Base-by-base conservation (phyloP, 148 eudicot species). In the Rhododendron ovatum region DNA sequence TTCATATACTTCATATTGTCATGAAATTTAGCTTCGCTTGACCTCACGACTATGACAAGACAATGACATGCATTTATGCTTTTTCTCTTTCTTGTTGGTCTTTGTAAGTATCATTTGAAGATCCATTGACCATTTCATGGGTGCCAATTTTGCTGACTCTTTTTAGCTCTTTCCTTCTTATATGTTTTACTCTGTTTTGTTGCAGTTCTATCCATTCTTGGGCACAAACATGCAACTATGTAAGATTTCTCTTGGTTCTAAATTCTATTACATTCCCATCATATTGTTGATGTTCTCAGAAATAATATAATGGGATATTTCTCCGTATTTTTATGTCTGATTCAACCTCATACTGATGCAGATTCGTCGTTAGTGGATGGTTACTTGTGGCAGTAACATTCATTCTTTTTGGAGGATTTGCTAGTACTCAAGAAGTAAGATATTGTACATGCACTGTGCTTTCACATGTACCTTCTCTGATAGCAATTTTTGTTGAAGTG, bases 281-380 rank as follows among this genome's bases (percentile, higher is more conserved):
- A 33, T 30, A 30, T 30, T 30, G 20, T 14, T 71, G 41, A 71
- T 13, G 41, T 5, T 33, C 22, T 71, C 41, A 0, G 39, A 33
- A 33, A 26, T 0, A 69, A 59, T 59, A 20, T 53, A 61, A 4
- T 26, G 0, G 26, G 47, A 75, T 83, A 30, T 55, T 83, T 55
- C n/a, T 55, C 35, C 5, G 79, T 69, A 5, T 4, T 63, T 86
- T 10, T 2, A 41, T 41, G 28, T 55, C 61, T 86, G 61, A 87
- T 87, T 37, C 14, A 39, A 20, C 14, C 26, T 77, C 85, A 80
- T 77, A 48, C 87, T 86, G 45, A 51, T 90, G 89, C 99, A 97
- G 98, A 91, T 95, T 95, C 90, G 86, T 95, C 63, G 81, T 30
- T 67, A 91, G 98, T 87, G 98, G 98, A 90, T 97, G 98, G 99